Percentiles rank a stretch among this genome's conserved stretches.
phyloP scores from a whole-genome alignment of 768 basidiomycete species.

The Suillus luteus region DNA sequence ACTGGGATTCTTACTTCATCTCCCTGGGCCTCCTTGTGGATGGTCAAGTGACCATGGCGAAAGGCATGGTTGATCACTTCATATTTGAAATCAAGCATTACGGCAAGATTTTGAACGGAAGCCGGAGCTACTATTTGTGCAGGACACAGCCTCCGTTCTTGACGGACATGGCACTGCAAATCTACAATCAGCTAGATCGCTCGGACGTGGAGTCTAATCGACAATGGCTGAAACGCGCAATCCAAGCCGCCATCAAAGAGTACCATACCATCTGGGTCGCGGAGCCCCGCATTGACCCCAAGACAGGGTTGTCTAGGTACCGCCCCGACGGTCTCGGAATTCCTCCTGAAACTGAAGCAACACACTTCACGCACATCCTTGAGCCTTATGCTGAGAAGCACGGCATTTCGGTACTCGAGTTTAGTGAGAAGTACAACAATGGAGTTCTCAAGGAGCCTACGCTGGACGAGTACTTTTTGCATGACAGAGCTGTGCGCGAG shows the following conservation, averaged over 20 bases:
- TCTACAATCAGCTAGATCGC: constrained; percentile 94
- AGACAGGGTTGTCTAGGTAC: constrained; percentile 92
- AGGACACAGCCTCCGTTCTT: constrained; percentile 98
- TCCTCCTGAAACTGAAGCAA: constrained; percentile 97
- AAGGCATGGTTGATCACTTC: constrained; percentile 98
- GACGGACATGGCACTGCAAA: constrained; percentile 97
- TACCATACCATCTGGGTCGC: constrained; percentile 98
- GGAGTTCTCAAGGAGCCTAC: constrained; percentile 80
- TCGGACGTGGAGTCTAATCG: constrained; percentile 77
- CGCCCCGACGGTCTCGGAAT: constrained; percentile 94
- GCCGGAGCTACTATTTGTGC: constrained; percentile 92
- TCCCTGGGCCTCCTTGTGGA: constrained; percentile 92
- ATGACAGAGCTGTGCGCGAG: constrained; percentile 95
- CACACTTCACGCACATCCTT: constrained; percentile 96
- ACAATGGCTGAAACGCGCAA: constrained; percentile 91
- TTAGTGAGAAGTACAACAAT: constrained; percentile 94
- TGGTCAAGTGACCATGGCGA: constrained; percentile 91
- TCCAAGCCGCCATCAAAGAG: constrained; percentile 97
- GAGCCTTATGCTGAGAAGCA: constrained; percentile 93
- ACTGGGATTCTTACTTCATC: constrained; percentile 97
- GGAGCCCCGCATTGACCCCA: constrained; percentile 90
- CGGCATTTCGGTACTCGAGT: constrained; percentile 92
- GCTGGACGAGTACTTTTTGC: constrained; percentile 96
- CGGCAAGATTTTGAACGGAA: constrained; percentile 95
- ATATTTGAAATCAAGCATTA: constrained; percentile 99